These are phyloP conservation scores for Ogataea dorogensis DNA, from an alignment of 805 yeast genomes.

Conservation along the genomic window DNA sequence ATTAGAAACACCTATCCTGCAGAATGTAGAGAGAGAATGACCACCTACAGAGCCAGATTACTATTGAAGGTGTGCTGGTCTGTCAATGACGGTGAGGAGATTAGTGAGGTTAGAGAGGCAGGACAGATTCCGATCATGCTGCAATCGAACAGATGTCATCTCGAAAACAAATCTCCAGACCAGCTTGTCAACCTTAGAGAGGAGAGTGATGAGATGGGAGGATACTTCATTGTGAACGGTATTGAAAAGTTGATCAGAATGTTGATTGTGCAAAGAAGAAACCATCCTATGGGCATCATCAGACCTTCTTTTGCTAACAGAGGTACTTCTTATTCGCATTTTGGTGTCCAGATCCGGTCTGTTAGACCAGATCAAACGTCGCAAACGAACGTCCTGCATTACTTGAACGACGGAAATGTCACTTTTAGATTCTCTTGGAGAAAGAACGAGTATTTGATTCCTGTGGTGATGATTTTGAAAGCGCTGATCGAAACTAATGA, in stretches of 20 bases:
- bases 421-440: slow-evolving; percentile 97
- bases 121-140: slow-evolving; percentile 93
- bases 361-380: slow-evolving; percentile 98
- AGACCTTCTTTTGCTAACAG: slow-evolving; percentile 94
- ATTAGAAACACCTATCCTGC: slow-evolving; percentile 81
- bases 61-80: slow-evolving; percentile 79
- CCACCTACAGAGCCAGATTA: slow-evolving; percentile 76
- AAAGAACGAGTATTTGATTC: slow-evolving; percentile 91
- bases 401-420: slow-evolving; percentile 91
- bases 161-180: slow-evolving; percentile 77
- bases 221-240: slow-evolving; percentile 94
- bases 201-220: slow-evolving; percentile 95
- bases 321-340: slow-evolving; percentile 86
- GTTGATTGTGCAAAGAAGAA: slow-evolving; percentile 96
- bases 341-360: slow-evolving; percentile 90
- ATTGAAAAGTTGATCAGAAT: slow-evolving; percentile 94
- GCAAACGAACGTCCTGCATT: slow-evolving; percentile 95
- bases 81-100: slow-evolving; percentile 84
- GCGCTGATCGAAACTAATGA: slow-evolving; percentile 90
- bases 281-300: slow-evolving; percentile 96
- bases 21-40: slow-evolving; percentile 87
- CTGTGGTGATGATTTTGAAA: slow-evolving; percentile 88
- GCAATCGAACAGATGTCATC: slow-evolving; percentile 86
- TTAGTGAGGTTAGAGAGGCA: slow-evolving; percentile 79
- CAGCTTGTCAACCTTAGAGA: slow-evolving; percentile 77